Evolutionary conservation across 805 yeast genomes (phyloP).

Genomic region (Candida glaebosa): DNA sequence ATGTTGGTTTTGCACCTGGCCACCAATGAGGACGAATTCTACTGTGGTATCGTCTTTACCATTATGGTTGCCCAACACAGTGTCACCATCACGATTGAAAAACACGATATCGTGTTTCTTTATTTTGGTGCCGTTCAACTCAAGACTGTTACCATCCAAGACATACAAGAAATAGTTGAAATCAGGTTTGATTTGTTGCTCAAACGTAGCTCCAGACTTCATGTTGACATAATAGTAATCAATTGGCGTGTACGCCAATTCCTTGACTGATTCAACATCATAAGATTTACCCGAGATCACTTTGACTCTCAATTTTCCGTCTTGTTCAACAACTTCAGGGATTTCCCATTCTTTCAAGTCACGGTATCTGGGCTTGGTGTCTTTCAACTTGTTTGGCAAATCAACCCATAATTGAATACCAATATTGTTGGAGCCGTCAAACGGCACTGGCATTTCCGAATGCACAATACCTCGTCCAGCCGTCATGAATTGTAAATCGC

Average conservation of each 20-base stretch:
- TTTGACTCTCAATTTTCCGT: constrained; percentile 56
- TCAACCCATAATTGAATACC: constrained; percentile 92
- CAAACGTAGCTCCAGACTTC: constrained; percentile 61
- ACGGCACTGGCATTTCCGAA: constrained; percentile 76
- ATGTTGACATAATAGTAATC: constrained; percentile 65
- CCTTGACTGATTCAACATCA: constrained; percentile 70
- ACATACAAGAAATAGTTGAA: constrained; percentile 72
- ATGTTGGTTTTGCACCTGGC: constrained; percentile 68
- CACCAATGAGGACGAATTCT: constrained; percentile 73
- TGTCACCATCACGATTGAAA: constrained; percentile 68
- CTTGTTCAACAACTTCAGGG: constrained; percentile 64
- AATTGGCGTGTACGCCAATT: constrained; percentile 79
- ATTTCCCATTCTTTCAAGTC: constrained; percentile 69
- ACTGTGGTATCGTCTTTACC: constrained; percentile 46
- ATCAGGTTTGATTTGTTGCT: constrained; percentile 54
- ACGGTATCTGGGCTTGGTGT: constrained; percentile 70
- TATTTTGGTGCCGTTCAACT: constrained; percentile 40
- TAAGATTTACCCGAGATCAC: constrained; percentile 77
- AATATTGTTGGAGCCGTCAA: constrained; percentile 44
- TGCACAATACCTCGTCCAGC: constrained; percentile 88
- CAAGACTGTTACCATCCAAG: constrained; percentile 53
- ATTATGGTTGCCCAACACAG: constrained; percentile 45
- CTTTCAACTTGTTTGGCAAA: constrained; percentile 60
- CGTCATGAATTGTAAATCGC: constrained; percentile 91
- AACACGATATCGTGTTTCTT: constrained; percentile 52